These are phyloP conservation scores for Potentilla sterilis DNA, from an alignment of 306 rosid species.

Conservation along the genomic window DNA sequence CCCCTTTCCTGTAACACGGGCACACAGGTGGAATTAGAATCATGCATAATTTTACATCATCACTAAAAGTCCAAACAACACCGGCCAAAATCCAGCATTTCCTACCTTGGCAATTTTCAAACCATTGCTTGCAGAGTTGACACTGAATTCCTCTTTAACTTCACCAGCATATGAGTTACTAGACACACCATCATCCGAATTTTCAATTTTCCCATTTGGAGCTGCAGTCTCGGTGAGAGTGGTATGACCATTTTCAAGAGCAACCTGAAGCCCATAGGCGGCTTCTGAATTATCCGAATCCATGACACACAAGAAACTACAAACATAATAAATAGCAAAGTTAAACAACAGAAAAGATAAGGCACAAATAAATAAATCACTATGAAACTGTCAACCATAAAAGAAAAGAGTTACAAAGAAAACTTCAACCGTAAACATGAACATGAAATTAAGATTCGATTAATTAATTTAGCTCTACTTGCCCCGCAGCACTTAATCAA, in stretches of 20 bases:
- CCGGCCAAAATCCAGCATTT: background rate
- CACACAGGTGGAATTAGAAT: slow-evolving; percentile 30
- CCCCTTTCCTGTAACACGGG: slow-evolving; percentile 47
- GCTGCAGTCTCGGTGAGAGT: slow-evolving; percentile 22
- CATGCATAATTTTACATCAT: background rate
- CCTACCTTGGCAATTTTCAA: slow-evolving; percentile 54
- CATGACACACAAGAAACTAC: slow-evolving; percentile 57
- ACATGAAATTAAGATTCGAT: slow-evolving; percentile 1
- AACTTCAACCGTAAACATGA: background rate
- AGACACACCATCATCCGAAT: slow-evolving; percentile 35
- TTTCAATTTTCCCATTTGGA: slow-evolving; percentile 48
- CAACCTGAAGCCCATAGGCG: slow-evolving; percentile 45
- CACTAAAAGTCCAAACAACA: background rate
- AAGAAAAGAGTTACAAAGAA: background rate
- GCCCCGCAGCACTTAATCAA: slow-evolving; percentile 12
- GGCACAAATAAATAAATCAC: background rate
- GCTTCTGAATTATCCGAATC: slow-evolving; percentile 48
- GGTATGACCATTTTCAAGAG: slow-evolving; percentile 57
- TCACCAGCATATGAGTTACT: slow-evolving; percentile 39
- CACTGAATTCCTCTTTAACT: slow-evolving; percentile 45
- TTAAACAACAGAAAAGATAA: background rate
- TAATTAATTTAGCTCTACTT: slow-evolving; percentile 18
- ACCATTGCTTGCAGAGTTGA: slow-evolving; percentile 33
- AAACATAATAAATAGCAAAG: slow-evolving; percentile 14
- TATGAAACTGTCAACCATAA: background rate